Percentiles rank a stretch among this genome's conserved stretches.
Evolutionary conservation across 2,329 filamentous ascomycete genomes (phyloP).

Genomic region (Sporothrix schenckii): DNA sequence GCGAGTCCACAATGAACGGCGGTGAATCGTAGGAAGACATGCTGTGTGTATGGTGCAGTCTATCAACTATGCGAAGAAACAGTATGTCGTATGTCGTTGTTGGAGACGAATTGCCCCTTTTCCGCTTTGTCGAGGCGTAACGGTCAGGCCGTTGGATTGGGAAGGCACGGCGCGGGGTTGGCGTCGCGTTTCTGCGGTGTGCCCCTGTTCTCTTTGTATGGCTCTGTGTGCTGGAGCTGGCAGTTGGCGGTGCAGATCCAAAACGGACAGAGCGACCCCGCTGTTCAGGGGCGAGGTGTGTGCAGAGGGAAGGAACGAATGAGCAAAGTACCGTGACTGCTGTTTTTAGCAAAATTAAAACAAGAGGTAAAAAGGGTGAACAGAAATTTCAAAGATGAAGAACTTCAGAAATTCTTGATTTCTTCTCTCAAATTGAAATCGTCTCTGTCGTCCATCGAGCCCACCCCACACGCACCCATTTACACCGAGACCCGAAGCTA

Average conservation of each 20-base stretch:
- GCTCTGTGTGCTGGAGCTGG: not conserved
- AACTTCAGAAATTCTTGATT: not conserved
- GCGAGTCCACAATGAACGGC: conserved; percentile 73
- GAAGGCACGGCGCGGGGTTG: conserved; percentile 22
- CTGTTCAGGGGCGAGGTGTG: conserved; percentile 14
- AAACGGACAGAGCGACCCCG: conserved; percentile 17
- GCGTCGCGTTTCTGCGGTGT: not conserved
- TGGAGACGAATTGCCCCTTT: conserved; percentile 2
- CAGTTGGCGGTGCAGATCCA: conserved; percentile 20
- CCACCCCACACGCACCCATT: conserved; percentile 12
- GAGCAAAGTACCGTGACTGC: not conserved
- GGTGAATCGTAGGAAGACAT: conserved; percentile 34
- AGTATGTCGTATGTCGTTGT: not conserved
- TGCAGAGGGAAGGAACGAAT: not conserved
- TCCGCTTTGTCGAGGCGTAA: not conserved
- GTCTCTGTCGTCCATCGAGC: not conserved
- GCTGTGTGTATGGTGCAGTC: conserved; percentile 1
- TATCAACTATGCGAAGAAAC: not conserved
- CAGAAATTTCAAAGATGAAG: not conserved
- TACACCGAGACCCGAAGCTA: conserved; percentile 28
- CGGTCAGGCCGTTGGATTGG: not conserved
- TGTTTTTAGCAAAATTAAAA: not conserved
- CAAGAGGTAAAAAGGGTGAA: not conserved
- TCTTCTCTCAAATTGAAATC: not conserved
- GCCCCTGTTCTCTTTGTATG: conserved; percentile 15